These are phyloP conservation scores for Amauroascus niger DNA, from an alignment of 2,329 filamentous ascomycete species.

Conservation along the genomic window DNA sequence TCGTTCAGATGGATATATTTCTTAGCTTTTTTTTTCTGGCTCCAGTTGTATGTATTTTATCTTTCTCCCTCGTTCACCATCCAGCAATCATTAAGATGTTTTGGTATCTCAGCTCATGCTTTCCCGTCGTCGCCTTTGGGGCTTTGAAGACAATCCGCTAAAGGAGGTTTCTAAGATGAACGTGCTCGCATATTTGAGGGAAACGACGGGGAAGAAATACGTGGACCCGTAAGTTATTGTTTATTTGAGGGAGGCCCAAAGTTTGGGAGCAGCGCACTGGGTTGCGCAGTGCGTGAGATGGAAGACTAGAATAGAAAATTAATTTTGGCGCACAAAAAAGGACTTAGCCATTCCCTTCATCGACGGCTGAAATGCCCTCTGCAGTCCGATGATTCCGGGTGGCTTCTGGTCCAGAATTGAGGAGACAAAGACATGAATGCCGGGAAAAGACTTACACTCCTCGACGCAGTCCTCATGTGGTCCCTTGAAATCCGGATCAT, in stretches of 20 bases:
- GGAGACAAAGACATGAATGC: not conserved
- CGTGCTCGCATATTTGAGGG: not conserved
- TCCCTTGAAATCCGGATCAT: constrained; percentile 61
- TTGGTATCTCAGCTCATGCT: not conserved
- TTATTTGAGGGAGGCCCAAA: constrained; percentile 90
- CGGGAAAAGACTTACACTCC: constrained; percentile 66
- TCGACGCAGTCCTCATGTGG: constrained; percentile 93
- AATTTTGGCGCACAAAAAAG: not conserved
- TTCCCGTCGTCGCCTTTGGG: not conserved
- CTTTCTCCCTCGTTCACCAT: not conserved
- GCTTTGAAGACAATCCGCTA: not conserved
- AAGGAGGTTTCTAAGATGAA: not conserved
- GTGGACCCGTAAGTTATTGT: constrained; percentile 16
- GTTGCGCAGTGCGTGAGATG: constrained; percentile 94
- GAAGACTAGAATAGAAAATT: constrained; percentile 60
- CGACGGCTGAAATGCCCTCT: too few relatives aligned
- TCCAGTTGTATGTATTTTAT: not conserved
- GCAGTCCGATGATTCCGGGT: too few relatives aligned
- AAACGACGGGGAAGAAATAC: not conserved
- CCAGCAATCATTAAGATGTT: not conserved
- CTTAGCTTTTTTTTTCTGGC: not conserved
- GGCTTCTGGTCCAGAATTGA: too few relatives aligned
- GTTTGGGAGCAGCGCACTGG: constrained; percentile 88
- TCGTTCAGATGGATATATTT: not conserved
- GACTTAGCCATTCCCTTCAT: too few relatives aligned